These are phyloP conservation scores for Candida lessepsii DNA, from an alignment of 805 yeast genomes.

Conservation along the genomic window DNA sequence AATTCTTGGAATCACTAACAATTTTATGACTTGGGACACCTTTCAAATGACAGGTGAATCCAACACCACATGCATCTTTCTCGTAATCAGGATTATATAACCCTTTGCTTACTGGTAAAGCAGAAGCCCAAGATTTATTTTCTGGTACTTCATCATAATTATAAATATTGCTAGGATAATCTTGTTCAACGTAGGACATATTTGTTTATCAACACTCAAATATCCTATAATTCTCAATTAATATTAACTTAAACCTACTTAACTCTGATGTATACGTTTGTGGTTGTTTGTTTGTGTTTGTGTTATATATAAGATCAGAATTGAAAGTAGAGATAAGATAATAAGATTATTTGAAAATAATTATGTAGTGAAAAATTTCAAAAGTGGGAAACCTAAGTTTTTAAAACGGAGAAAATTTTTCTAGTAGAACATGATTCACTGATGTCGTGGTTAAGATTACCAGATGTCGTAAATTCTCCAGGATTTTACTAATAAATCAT, in stretches of 20 bases:
- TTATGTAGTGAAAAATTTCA: slow-evolving; percentile 4
- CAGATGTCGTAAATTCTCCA: slow-evolving; percentile 5
- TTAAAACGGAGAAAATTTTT: slow-evolving; percentile 7
- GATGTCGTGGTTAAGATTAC: slow-evolving; percentile 1
- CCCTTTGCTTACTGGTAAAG: slow-evolving; percentile 83
- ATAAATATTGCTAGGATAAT: slow-evolving; percentile 46
- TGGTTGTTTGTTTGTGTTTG: slow-evolving; percentile 1
- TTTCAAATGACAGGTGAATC: slow-evolving; percentile 92
- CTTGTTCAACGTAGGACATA: slow-evolving; percentile 41
- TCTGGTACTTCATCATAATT: slow-evolving; percentile 71
- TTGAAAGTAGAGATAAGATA: slow-evolving; percentile 1
- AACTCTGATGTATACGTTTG: background rate
- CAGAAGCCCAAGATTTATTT: slow-evolving; percentile 88
- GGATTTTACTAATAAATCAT: slow-evolving; percentile 5
- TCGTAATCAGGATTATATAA: slow-evolving; percentile 91
- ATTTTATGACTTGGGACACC: slow-evolving; percentile 87
- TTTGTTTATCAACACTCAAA: background rate
- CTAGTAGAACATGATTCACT: slow-evolving; percentile 1
- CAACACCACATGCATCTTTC: slow-evolving; percentile 98
- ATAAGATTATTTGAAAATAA: slow-evolving; percentile 2
- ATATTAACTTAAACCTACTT: too few species aligned
- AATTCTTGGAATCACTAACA: slow-evolving; percentile 81
- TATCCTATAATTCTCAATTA: too few species aligned
- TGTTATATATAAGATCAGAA: background rate
- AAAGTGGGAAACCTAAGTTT: background rate